phyloP scores from a whole-genome alignment of 2,329 filamentous ascomycete species.

The Penicillium glabrum region DNA sequence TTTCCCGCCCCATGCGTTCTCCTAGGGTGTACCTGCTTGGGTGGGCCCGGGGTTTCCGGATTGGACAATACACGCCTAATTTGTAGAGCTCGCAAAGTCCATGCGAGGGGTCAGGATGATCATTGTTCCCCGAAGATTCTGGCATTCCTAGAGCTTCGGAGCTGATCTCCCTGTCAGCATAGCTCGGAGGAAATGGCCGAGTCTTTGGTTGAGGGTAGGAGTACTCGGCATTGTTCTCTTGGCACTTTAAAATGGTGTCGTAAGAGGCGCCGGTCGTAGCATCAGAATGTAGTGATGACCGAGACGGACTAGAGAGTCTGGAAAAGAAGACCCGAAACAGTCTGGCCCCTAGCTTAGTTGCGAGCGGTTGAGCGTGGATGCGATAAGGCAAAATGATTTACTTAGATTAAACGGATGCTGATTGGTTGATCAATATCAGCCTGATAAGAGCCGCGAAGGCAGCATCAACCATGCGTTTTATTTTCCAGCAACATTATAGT shows the following conservation, averaged over 20 bases:
- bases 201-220: neutral
- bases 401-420: slow-evolving; percentile 2
- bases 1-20: slow-evolving; percentile 16
- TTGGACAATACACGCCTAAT: neutral
- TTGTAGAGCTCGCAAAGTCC: neutral
- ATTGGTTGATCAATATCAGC: slow-evolving; percentile 9
- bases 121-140: neutral
- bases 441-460: slow-evolving; percentile 15
- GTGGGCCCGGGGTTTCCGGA: neutral
- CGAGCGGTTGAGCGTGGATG: neutral
- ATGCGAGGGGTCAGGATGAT: neutral
- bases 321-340: neutral
- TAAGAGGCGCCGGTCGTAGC: neutral
- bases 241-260: neutral
- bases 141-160: neutral
- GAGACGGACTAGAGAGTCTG: neutral
- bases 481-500: neutral
- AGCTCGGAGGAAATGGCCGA: neutral
- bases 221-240: neutral
- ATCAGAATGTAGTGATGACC: neutral
- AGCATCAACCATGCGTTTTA: neutral
- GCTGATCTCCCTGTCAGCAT: neutral
- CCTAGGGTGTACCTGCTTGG: neutral
- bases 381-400: neutral
- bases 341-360: neutral